phyloP scores from a whole-genome alignment of 169 alveolate species.

The Babesia bigemina region DNA sequence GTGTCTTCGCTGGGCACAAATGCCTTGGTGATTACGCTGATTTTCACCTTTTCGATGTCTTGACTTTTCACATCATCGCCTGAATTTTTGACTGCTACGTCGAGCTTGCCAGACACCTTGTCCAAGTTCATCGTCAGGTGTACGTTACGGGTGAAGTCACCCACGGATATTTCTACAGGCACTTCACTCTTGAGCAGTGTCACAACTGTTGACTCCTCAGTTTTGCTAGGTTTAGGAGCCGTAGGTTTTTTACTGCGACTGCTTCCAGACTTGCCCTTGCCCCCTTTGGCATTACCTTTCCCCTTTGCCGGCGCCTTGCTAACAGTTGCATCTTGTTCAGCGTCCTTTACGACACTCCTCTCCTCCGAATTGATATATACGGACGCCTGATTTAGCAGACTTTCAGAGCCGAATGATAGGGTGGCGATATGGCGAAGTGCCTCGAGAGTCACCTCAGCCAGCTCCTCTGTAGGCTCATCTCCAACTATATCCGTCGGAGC shows the following conservation, averaged over 20 bases:
- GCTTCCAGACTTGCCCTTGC: slow-evolving; percentile 13
- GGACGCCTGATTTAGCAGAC: not conserved
- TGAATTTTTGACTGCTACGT: not conserved
- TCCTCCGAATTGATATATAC: slow-evolving; percentile 1
- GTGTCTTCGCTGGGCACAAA: slow-evolving; percentile 2
- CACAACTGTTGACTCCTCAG: not conserved
- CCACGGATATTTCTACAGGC: slow-evolving; percentile 5
- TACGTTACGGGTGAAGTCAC: not conserved
- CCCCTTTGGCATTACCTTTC: slow-evolving; percentile 4
- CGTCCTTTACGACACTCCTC: not conserved
- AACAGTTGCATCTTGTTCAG: not conserved
- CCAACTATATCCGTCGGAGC: not conserved
- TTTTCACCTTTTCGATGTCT: not conserved
- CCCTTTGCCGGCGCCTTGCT: not conserved
- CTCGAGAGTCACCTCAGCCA: slow-evolving; percentile 7
- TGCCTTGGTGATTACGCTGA: not conserved
- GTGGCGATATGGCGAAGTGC: slow-evolving; percentile 3
- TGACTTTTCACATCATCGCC: not conserved
- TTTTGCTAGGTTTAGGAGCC: not conserved
- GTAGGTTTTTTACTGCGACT: slow-evolving; percentile 13
- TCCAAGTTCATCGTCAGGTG: slow-evolving; percentile 8
- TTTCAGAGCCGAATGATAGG: not conserved
- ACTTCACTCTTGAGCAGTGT: not conserved
- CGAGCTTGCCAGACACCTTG: slow-evolving; percentile 8
- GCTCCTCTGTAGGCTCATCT: slow-evolving; percentile 1